Conservation (phyloP, 2,329 filamentous ascomycete genomes). For the Colletotrichum aenigma region DNA sequence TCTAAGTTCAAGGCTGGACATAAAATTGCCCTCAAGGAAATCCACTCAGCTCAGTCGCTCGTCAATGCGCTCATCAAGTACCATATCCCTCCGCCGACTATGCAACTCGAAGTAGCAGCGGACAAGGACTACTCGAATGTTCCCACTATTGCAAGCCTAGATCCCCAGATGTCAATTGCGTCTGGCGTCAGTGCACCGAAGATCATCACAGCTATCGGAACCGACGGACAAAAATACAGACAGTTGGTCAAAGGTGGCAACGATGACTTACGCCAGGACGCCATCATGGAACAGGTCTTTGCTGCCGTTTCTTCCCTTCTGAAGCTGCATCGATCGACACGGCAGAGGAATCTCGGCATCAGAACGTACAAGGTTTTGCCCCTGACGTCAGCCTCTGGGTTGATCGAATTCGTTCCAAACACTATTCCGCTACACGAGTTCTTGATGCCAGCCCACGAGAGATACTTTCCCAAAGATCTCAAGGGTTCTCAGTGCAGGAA, state of each 20-base stretch:
- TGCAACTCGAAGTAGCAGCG: constrained; percentile 77
- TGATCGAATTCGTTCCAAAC: constrained; percentile 97
- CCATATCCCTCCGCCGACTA: constrained; percentile 84
- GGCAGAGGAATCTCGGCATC: constrained; percentile 87
- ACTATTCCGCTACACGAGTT: constrained; percentile 93
- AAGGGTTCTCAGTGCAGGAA: constrained; percentile 79
- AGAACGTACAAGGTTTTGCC: constrained; percentile 97
- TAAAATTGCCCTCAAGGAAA: constrained; percentile 68
- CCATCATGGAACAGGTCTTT: constrained; percentile 99
- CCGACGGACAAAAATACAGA: constrained; percentile 80
- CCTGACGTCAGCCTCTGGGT: constrained; percentile 80
- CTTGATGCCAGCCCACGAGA: constrained; percentile 86
- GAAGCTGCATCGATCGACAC: constrained; percentile 82
- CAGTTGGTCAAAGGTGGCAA: constrained; percentile 95
- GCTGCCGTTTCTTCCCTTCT: constrained; percentile 91
- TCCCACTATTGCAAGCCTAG: constrained; percentile 75
- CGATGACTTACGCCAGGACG: constrained; percentile 95
- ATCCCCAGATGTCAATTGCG: constrained; percentile 81
- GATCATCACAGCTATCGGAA: constrained; percentile 82
- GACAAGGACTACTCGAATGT: constrained; percentile 78
- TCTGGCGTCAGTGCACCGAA: constrained; percentile 93
- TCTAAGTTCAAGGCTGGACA: constrained; percentile 70
- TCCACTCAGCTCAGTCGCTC: constrained; percentile 66
- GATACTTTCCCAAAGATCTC: constrained; percentile 84
- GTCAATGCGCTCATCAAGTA: constrained; percentile 67